Evolutionary conservation across 306 rosid species (phyloP).

Genomic region (Vicia sativa): DNA sequence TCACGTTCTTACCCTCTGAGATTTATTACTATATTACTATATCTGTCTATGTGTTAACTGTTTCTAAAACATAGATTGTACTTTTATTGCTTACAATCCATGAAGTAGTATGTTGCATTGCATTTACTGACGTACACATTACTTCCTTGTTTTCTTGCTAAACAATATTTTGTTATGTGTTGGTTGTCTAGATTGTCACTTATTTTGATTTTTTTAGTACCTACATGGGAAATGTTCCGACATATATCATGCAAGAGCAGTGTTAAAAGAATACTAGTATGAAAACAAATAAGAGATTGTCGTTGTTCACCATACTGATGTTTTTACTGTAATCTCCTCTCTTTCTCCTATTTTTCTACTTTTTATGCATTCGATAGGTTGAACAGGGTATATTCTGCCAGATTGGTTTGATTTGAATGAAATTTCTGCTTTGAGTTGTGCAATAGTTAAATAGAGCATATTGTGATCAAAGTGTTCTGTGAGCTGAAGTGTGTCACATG

Average conservation of each 20-base stretch:
- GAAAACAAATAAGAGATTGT: slow-evolving; percentile 1
- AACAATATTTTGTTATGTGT: slow-evolving; percentile 20
- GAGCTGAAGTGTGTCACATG: not conserved
- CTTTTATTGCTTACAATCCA: slow-evolving; percentile 29
- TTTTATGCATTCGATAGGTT: not conserved
- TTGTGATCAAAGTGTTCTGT: slow-evolving; percentile 15
- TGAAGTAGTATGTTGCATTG: slow-evolving; percentile 28
- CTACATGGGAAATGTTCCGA: not conserved
- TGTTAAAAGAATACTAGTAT: slow-evolving; percentile 7
- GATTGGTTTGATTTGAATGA: slow-evolving; percentile 12
- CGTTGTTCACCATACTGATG: not conserved
- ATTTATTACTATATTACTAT: not conserved
- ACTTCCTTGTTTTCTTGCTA: slow-evolving; percentile 12
- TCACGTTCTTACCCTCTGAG: slow-evolving; percentile 34
- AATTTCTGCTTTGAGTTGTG: slow-evolving; percentile 7
- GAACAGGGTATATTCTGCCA: not conserved
- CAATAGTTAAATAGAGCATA: slow-evolving; percentile 13
- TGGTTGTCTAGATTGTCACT: slow-evolving; percentile 15
- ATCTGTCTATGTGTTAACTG: not conserved
- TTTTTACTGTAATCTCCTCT: slow-evolving; percentile 14
- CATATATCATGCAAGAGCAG: slow-evolving; percentile 17
- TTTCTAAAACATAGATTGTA: slow-evolving; percentile 13
- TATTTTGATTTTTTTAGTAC: slow-evolving; percentile 21
- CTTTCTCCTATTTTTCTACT: not conserved
- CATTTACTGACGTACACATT: slow-evolving; percentile 11